phyloP scores from a whole-genome alignment of 768 basidiomycete genomes.

The Favolaschia claudopus region DNA sequence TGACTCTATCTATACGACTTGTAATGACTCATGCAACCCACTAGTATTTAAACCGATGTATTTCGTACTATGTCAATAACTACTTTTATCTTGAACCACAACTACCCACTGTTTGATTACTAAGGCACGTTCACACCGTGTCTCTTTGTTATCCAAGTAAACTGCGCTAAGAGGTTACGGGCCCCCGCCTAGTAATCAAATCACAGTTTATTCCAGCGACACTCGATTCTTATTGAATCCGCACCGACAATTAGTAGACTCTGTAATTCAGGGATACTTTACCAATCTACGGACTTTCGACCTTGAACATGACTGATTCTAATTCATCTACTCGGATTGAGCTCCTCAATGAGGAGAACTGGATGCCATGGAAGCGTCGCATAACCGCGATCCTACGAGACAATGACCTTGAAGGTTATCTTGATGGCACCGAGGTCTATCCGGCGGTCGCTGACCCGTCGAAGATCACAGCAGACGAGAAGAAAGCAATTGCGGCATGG shows the following conservation, averaged over 20 bases:
- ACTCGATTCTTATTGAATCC: neutral
- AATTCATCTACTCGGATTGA: constrained; percentile 11
- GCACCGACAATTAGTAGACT: too few species aligned
- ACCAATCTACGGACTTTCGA: too few species aligned
- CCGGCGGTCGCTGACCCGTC: constrained; percentile 9
- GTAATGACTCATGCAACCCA: too few species aligned
- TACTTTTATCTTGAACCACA: constrained; percentile 8
- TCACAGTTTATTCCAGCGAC: neutral
- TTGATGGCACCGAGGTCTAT: constrained; percentile 10
- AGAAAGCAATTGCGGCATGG: constrained; percentile 3
- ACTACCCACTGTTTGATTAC: neutral
- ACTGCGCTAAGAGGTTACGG: neutral
- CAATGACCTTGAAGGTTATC: constrained; percentile 16
- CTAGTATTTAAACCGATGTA: constrained; percentile 1
- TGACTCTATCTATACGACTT: too few species aligned
- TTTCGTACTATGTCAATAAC: constrained; percentile 2
- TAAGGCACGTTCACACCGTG: too few species aligned
- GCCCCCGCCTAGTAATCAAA: neutral
- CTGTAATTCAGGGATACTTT: too few species aligned
- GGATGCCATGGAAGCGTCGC: constrained; percentile 9
- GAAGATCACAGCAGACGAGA: constrained; percentile 9
- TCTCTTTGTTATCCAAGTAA: neutral
- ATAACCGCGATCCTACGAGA: constrained; percentile 12
- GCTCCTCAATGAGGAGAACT: constrained; percentile 16
- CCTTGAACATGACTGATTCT: constrained; percentile 8